Percentiles rank a stretch among this genome's conserved stretches.
These are phyloP conservation scores for Lodderomyces parapsilosis DNA, from an alignment of 1,139 yeast genomes.

Conservation along the genomic window DNA sequence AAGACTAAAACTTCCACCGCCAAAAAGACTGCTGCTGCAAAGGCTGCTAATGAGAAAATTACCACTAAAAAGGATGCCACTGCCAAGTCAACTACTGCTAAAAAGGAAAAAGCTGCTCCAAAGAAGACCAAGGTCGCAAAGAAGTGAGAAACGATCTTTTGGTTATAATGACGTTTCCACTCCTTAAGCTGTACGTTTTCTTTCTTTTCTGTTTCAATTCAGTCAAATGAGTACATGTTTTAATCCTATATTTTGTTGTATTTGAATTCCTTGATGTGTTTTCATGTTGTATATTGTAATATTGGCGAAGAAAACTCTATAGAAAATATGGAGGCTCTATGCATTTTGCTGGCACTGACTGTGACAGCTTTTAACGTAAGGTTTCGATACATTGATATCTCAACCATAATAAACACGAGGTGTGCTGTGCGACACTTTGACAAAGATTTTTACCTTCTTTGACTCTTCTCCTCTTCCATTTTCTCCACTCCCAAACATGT, in stretches of 20 bases:
- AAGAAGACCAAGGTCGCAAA: constrained; percentile 3
- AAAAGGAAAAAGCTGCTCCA: constrained; percentile 9
- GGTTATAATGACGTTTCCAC: not conserved
- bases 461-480: not conserved
- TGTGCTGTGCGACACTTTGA: not conserved
- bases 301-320: no score
- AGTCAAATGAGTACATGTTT: constrained; percentile 1
- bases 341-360: no score
- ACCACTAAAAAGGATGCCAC: no score
- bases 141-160: not conserved
- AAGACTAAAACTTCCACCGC: constrained; percentile 17
- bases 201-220: not conserved
- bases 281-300: not conserved
- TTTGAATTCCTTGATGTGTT: not conserved
- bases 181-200: not conserved
- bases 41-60: no score
- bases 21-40: constrained; percentile 7
- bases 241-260: not conserved
- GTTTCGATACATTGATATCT: no score
- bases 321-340: no score
- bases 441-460: not conserved
- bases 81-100: not conserved
- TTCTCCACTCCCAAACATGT: not conserved
- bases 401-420: no score
- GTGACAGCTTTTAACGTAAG: no score